Evolutionary conservation across 441 rosid genomes (phyloP).

Genomic region (Pelargonium australe): DNA sequence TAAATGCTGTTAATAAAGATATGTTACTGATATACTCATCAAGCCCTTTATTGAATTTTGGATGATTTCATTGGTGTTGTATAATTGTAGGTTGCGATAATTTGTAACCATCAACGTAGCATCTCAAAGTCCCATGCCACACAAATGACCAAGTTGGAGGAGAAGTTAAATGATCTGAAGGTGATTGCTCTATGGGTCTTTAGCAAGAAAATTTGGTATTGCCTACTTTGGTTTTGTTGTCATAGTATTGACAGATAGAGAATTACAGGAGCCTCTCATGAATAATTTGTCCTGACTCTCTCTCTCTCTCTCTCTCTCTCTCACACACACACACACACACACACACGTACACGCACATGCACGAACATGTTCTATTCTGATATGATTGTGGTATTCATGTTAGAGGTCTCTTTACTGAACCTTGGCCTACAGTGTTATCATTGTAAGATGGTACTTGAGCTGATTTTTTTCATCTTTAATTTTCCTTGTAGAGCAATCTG

Average conservation of each 20-base stretch:
- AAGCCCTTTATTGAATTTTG: background rate
- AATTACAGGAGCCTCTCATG: too few species aligned
- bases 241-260: background rate
- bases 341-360: too few species aligned
- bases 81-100: slow-evolving; percentile 81
- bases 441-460: slow-evolving; percentile 2
- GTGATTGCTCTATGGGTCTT: slow-evolving; percentile 22
- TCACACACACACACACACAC: too few species aligned
- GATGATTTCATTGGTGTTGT: background rate
- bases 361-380: too few species aligned
- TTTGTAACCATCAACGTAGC: slow-evolving; percentile 98
- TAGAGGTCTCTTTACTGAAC: background rate
- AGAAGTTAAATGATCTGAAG: slow-evolving; percentile 79
- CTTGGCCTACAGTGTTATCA: background rate
- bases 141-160: slow-evolving; percentile 78
- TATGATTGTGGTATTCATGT: background rate
- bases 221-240: too few species aligned
- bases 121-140: slow-evolving; percentile 84
- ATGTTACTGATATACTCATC: background rate
- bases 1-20: slow-evolving; percentile 21
- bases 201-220: too few species aligned
- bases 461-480: slow-evolving; percentile 11
- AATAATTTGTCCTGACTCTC: too few species aligned
- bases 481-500: slow-evolving; percentile 44
- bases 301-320: too few species aligned